These are phyloP conservation scores for Colletotrichum costaricense DNA, from an alignment of 2,329 filamentous ascomycete species.

Conservation along the genomic window DNA sequence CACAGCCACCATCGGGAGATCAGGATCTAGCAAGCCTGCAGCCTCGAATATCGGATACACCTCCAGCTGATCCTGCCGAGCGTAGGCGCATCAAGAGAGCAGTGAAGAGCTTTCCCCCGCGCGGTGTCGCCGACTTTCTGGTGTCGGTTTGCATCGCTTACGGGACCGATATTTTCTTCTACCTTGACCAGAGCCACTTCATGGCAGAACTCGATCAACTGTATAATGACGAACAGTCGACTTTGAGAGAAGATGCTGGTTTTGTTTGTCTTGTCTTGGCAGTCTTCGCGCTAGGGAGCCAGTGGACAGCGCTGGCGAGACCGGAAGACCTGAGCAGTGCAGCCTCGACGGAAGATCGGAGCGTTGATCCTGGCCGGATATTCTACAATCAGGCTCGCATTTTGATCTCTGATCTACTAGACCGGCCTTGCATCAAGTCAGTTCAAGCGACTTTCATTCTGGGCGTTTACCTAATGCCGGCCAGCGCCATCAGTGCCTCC, in stretches of 20 bases:
- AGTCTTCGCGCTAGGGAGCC: conserved; percentile 46
- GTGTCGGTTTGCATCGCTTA: conserved; percentile 43
- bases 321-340: conserved; percentile 34
- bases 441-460: conserved; percentile 47
- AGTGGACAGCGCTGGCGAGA: conserved; percentile 46
- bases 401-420: conserved; percentile 48
- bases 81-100: conserved; percentile 38
- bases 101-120: conserved; percentile 41
- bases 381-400: conserved; percentile 45
- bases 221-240: conserved; percentile 38
- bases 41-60: conserved; percentile 31
- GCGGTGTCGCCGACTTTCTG: conserved; percentile 43
- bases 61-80: conserved; percentile 34
- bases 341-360: conserved; percentile 18
- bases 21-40: conserved; percentile 39
- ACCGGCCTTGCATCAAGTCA: conserved; percentile 44
- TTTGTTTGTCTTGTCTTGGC: conserved; percentile 43
- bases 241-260: conserved; percentile 38
- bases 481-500: conserved; percentile 47
- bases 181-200: conserved; percentile 43
- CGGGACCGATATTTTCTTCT: conserved; percentile 43
- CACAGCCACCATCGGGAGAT: conserved; percentile 35
- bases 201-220: conserved; percentile 40
- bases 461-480: conserved; percentile 49
- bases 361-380: conserved; percentile 42